Percentiles rank a stretch among this genome's conserved stretches.
phyloP scores from a whole-genome alignment of 2,329 filamentous ascomycete species.

The Gnomoniopsis smithogilvyi region DNA sequence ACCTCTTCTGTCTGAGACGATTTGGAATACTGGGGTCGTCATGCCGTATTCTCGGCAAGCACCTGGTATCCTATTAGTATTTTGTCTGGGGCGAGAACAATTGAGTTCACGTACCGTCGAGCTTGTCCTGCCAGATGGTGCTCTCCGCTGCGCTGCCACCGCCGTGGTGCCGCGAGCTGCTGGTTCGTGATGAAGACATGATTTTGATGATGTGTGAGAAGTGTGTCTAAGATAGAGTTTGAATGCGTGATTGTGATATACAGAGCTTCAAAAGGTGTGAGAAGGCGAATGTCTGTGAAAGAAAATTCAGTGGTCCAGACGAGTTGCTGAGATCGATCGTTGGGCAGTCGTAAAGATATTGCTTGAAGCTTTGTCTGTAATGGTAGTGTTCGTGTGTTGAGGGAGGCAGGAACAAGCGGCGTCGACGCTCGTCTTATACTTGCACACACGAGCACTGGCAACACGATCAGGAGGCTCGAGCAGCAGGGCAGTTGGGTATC shows the following conservation, averaged over 20 bases:
- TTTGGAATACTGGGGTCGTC: slow-evolving; percentile 27
- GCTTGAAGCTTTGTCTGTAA: background rate
- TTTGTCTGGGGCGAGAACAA: background rate
- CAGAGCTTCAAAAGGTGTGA: background rate
- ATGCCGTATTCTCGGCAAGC: slow-evolving; percentile 29
- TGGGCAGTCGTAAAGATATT: background rate
- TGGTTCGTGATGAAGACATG: slow-evolving; percentile 16
- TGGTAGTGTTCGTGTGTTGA: background rate
- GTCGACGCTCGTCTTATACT: slow-evolving; percentile 18
- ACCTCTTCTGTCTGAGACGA: slow-evolving; percentile 34
- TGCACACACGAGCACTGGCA: slow-evolving; percentile 3
- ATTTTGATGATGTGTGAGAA: slow-evolving; percentile 14
- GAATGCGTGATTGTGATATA: background rate
- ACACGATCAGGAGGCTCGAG: slow-evolving; percentile 1
- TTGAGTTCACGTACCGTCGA: slow-evolving; percentile 23
- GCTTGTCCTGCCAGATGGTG: slow-evolving; percentile 30
- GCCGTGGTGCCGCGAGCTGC: slow-evolving; percentile 15
- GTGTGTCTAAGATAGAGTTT: background rate
- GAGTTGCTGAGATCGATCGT: background rate
- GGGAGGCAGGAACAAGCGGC: slow-evolving; percentile 6
- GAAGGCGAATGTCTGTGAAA: background rate
- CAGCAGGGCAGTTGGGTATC: slow-evolving; percentile 8
- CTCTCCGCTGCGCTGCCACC: slow-evolving; percentile 21
- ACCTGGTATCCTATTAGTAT: slow-evolving; percentile 21
- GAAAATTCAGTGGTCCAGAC: background rate